A percentile compares a stretch with the other conserved stretches of the same genome.
Conservation (phyloP, 1,284 basidiomycete species). For the Malassezia sp. region DNA sequence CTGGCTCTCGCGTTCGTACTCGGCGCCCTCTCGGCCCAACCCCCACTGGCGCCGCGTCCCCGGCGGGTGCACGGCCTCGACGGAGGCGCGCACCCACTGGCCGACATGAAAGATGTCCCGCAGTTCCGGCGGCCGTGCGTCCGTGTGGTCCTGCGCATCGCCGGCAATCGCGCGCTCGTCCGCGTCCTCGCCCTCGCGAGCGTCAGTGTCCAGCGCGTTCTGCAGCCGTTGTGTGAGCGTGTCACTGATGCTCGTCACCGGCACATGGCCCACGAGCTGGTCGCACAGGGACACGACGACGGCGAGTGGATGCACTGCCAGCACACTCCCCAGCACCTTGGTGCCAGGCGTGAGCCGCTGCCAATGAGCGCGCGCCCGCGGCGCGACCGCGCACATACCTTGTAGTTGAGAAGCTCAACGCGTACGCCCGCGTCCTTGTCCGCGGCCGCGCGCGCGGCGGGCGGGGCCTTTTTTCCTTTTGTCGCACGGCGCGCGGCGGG, state of each 20-base stretch:
- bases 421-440: conserved; percentile 41
- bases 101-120: conserved; percentile 66
- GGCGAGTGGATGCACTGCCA: conserved; percentile 76
- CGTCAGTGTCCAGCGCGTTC: conserved; percentile 49
- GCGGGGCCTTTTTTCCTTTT: conserved; percentile 30
- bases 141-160: conserved; percentile 42
- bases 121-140: conserved; percentile 30
- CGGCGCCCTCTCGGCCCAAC: conserved; percentile 42
- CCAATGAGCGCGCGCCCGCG: conserved; percentile 57
- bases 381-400: too few species aligned
- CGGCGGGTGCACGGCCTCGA: conserved; percentile 56
- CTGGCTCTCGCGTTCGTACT: conserved; percentile 37
- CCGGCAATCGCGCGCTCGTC: conserved; percentile 52
- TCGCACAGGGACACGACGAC: conserved; percentile 86
- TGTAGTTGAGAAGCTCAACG: conserved; percentile 21
- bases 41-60: conserved; percentile 57
- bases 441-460: conserved; percentile 31
- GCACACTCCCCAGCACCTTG: conserved; percentile 73
- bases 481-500: too few species aligned
- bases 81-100: conserved; percentile 72
- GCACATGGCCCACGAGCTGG: conserved; percentile 85
- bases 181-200: conserved; percentile 49
- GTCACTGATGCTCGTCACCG: conserved; percentile 83
- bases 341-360: conserved; percentile 80
- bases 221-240: conserved; percentile 61